Percentiles rank a stretch among this genome's conserved stretches.
Evolutionary conservation across 441 rosid genomes (phyloP).

Genomic region (Viola pubescens): DNA sequence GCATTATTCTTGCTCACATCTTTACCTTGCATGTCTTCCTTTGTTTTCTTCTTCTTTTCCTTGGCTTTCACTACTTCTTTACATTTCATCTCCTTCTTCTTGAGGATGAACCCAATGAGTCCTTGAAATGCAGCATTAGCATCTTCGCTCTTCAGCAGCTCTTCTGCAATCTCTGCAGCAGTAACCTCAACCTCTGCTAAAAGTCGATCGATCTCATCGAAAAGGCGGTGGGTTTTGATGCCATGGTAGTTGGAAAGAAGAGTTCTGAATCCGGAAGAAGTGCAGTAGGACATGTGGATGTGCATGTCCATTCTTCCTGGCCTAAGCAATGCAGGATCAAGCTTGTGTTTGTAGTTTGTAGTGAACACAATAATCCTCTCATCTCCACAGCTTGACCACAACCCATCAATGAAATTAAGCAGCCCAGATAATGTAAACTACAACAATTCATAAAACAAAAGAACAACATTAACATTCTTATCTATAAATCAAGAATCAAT

Average conservation of each 20-base stretch:
- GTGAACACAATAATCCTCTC: constrained; percentile 57
- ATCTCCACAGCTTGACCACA: constrained; percentile 61
- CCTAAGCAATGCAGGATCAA: constrained; percentile 56
- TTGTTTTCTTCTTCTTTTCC: no score
- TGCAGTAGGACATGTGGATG: constrained; percentile 50
- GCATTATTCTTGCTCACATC: no score
- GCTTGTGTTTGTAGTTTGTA: constrained; percentile 47
- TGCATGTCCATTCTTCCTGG: constrained; percentile 74
- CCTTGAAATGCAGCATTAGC: constrained; percentile 20
- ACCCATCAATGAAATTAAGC: constrained; percentile 57
- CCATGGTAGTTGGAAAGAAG: constrained; percentile 28
- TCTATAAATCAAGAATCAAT: not conserved
- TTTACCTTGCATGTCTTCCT: not conserved
- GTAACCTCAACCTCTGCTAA: constrained; percentile 24
- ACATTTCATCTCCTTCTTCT: constrained; percentile 12
- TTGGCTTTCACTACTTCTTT: not conserved
- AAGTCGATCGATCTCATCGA: constrained; percentile 18
- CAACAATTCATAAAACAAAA: no score
- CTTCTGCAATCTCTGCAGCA: constrained; percentile 33
- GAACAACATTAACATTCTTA: no score
- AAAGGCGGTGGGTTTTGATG: constrained; percentile 12
- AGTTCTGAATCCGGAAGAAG: constrained; percentile 36
- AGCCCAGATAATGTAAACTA: constrained; percentile 35
- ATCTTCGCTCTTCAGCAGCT: constrained; percentile 29
- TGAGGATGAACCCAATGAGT: constrained; percentile 17